phyloP scores from a whole-genome alignment of 176 grass and related monocot species.

The Dactylis glomerata region DNA sequence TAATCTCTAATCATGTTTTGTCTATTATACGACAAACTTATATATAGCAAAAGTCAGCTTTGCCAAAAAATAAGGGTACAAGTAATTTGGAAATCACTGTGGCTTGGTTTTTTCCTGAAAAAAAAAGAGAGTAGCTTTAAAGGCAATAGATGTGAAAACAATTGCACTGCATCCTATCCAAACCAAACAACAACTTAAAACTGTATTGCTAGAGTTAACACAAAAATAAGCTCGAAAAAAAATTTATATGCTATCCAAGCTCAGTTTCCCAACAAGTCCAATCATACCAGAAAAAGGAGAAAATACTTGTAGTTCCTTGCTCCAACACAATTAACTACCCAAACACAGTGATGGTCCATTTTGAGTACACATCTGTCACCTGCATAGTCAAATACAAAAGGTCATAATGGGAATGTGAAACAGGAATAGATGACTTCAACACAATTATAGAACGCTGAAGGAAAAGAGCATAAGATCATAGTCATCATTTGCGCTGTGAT shows the following conservation, averaged over 20 bases:
- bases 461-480: background rate
- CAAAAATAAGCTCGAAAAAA: background rate
- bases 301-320: constrained; percentile 89
- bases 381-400: constrained; percentile 25
- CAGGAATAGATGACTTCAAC: background rate
- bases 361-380: constrained; percentile 94
- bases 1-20: background rate
- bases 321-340: constrained; percentile 92
- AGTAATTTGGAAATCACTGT: background rate
- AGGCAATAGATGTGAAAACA: background rate
- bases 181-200: background rate
- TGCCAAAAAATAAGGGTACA: background rate
- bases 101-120: background rate
- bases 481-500: background rate
- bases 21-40: background rate
- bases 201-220: background rate
- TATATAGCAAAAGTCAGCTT: background rate
- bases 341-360: constrained; percentile 99
- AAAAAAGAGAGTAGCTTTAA: background rate
- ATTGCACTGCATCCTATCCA: background rate
- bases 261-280: background rate
- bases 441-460: background rate
- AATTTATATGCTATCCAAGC: background rate
- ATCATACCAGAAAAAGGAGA: constrained; percentile 89
- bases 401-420: background rate